A percentile compares a stretch with the other conserved stretches of the same genome.
phyloP scores from a whole-genome alignment of 225 moss, liverwort and hornwort species.

The Anthoceros angustus region DNA sequence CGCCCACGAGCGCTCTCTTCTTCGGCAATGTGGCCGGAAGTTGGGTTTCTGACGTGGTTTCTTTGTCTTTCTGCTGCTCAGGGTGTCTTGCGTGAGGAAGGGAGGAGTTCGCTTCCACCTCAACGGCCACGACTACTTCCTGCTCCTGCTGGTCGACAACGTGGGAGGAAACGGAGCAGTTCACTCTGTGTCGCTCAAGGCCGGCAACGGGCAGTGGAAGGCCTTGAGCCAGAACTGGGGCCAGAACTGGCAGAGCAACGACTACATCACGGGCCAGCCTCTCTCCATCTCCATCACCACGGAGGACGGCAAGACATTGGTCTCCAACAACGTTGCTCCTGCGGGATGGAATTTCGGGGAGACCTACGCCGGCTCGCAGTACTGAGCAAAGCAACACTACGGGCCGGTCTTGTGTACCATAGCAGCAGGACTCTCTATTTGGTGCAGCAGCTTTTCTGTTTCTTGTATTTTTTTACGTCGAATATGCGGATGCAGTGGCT shows the following conservation, averaged over 20 bases:
- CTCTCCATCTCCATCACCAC: constrained; percentile 56
- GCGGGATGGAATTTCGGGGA: constrained; percentile 51
- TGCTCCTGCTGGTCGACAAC: constrained; percentile 48
- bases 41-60: neutral
- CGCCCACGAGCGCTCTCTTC: neutral
- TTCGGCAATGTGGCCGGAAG: neutral
- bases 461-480: too few relatives aligned
- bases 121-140: constrained; percentile 69
- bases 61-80: constrained; percentile 8
- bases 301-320: constrained; percentile 37
- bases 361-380: constrained; percentile 43
- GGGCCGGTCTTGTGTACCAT: neutral
- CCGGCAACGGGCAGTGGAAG: constrained; percentile 25
- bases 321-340: constrained; percentile 33
- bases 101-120: constrained; percentile 64
- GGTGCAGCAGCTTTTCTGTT: neutral
- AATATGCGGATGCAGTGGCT: too few relatives aligned
- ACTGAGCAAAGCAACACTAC: neutral
- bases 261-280: constrained; percentile 38
- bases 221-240: constrained; percentile 62
- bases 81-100: constrained; percentile 43
- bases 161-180: constrained; percentile 66
- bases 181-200: constrained; percentile 41
- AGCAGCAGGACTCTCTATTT: neutral
- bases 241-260: constrained; percentile 47